Base-by-base conservation (phyloP, 176 grass and related monocot genomes). In the Puya raimondii region DNA sequence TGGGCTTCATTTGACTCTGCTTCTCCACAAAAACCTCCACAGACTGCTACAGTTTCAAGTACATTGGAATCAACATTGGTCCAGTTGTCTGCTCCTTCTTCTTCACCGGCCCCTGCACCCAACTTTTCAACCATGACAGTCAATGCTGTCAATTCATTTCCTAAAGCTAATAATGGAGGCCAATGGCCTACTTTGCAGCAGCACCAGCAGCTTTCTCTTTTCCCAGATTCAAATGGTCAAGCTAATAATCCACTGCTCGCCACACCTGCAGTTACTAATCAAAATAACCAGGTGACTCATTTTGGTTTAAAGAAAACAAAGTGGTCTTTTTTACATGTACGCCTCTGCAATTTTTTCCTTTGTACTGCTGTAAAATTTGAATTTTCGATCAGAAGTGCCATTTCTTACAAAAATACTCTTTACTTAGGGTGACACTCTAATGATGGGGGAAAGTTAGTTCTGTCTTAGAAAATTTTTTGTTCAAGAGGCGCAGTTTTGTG, bases 1-100 rank as follows among this genome's bases (percentile, higher is more conserved):
- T 89, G 86, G 86, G 86, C 86, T 70, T 85, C 82, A 70, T 85
- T 89, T 72, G 86, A 89, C 78, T 76, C 64, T 16, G 61, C 57
- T 64, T 61, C n/a, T 58, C 63, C 74, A 65, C 49, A 51, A 75
- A 80, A 81, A 26, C 23, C 1, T 17, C 23, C 68, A 20, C 53
- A 74, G 64, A 33, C 58, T 10, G 23, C 64, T 67, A 78, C 78
- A 71, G 65, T 11, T 69, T 27, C 54, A 72, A 81, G 64, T 58
- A 77, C 70, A 78, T 48, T 67, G 64, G 75, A 89, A 52, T 49
- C 70, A 58, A 26, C 69, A 53, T 16, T 74, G 21, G n/a, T 63
- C 48, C 78, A 81, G 12, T 63, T 67, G 70, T 57, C 70, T 53
- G 17, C 73, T 82, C 56, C 56, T 22, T 58, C 56, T 22, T 58